Percentiles rank a stretch among this genome's conserved stretches.
Evolutionary conservation across 164 flowering plant genomes (phyloP).

Genomic region (Vitis riparia): DNA sequence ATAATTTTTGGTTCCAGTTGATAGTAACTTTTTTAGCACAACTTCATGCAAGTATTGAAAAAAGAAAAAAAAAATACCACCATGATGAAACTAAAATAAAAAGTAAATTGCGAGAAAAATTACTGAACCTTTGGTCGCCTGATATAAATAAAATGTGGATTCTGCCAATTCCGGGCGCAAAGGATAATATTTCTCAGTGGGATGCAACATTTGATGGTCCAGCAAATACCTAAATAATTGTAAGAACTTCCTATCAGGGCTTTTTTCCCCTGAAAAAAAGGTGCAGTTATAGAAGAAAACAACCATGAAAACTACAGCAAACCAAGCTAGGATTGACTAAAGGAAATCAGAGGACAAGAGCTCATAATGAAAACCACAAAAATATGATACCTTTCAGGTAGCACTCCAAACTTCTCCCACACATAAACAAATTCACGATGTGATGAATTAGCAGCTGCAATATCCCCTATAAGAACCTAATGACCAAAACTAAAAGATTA

Average conservation of each 20-base stretch:
- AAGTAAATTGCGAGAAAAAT: background rate
- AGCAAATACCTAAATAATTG: conserved; percentile 65
- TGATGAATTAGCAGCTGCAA: conserved; percentile 87
- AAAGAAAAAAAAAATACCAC: background rate
- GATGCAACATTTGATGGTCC: conserved; percentile 92
- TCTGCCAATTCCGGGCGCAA: conserved; percentile 97
- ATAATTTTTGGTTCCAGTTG: background rate
- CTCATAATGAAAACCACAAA: background rate
- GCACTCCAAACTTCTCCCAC: conserved; percentile 91
- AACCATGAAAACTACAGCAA: background rate
- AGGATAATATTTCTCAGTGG: conserved; percentile 97
- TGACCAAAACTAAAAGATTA: conserved; percentile 14
- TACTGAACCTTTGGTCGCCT: conserved; percentile 92
- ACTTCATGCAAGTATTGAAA: background rate
- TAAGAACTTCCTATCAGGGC: background rate
- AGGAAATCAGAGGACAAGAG: background rate
- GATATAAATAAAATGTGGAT: conserved; percentile 93
- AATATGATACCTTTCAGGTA: conserved; percentile 81
- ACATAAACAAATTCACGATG: conserved; percentile 90
- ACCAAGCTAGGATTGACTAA: background rate
- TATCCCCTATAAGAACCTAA: conserved; percentile 95
- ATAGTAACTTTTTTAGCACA: background rate
- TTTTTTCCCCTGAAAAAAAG: background rate
- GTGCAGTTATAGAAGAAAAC: background rate
- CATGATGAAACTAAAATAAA: background rate